These are phyloP conservation scores for Xylariales sp. DNA, from an alignment of 2,329 filamentous ascomycete species.

Conservation along the genomic window DNA sequence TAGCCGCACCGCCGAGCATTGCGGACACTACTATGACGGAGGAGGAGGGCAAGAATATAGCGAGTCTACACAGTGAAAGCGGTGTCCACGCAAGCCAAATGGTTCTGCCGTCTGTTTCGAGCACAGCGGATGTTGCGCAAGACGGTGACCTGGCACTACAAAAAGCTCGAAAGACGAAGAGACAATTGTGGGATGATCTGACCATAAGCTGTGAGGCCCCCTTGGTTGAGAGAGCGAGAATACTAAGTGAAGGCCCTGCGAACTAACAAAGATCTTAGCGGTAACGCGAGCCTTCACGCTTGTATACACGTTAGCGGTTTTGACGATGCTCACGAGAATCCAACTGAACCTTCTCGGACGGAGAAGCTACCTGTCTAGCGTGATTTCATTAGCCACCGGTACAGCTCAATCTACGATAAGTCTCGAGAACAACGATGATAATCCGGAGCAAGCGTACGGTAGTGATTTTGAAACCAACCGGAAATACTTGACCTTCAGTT, in stretches of 20 bases:
- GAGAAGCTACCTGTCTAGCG: slow-evolving; percentile 93
- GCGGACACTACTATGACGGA: slow-evolving; percentile 80
- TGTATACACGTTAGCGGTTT: slow-evolving; percentile 88
- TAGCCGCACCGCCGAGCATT: slow-evolving; percentile 64
- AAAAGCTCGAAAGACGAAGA: slow-evolving; percentile 80
- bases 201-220: slow-evolving; percentile 85
- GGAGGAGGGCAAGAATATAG: slow-evolving; percentile 83
- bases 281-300: slow-evolving; percentile 92
- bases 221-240: neutral
- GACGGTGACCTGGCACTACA: slow-evolving; percentile 57
- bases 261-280: slow-evolving; percentile 62
- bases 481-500: slow-evolving; percentile 94
- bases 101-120: slow-evolving; percentile 64
- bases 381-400: slow-evolving; percentile 88
- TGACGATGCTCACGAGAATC: slow-evolving; percentile 91
- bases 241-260: neutral
- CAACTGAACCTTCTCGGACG: slow-evolving; percentile 97
- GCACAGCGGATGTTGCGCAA: slow-evolving; percentile 53
- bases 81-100: slow-evolving; percentile 86
- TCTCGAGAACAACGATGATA: slow-evolving; percentile 92
- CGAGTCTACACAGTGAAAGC: slow-evolving; percentile 81
- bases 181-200: slow-evolving; percentile 96
- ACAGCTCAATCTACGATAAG: slow-evolving; percentile 80
- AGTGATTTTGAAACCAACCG: slow-evolving; percentile 97
- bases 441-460: slow-evolving; percentile 82